These are phyloP conservation scores for Paspalum vaginatum DNA, from an alignment of 176 grass and related monocot genomes.

Conservation along the genomic window DNA sequence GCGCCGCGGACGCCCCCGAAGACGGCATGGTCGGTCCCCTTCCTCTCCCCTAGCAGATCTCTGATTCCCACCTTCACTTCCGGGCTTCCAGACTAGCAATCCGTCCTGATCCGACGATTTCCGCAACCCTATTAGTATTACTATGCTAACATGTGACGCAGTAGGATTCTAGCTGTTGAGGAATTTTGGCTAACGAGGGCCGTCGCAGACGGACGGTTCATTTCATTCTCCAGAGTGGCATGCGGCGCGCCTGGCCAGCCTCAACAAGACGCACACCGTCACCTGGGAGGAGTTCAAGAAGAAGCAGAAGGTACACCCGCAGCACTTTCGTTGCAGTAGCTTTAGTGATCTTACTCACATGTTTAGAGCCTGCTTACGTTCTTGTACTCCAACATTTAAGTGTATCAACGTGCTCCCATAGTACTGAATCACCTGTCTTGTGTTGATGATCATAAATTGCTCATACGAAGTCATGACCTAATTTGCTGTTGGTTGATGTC, in stretches of 20 bases:
- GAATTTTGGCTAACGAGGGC: constrained; percentile 73
- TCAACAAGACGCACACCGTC: constrained; percentile 93
- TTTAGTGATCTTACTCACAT: background rate
- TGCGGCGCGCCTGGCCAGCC: constrained; percentile 98
- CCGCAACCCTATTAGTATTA: background rate
- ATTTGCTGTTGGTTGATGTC: background rate
- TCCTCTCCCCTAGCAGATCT: constrained; percentile 57
- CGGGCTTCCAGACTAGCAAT: background rate
- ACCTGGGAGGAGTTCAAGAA: constrained; percentile 99
- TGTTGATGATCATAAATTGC: background rate
- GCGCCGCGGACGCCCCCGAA: constrained; percentile 63
- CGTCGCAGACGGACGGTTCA: constrained; percentile 99
- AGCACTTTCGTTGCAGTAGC: constrained; percentile 10
- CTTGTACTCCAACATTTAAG: background rate
- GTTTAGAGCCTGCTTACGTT: background rate
- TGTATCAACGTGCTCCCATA: background rate
- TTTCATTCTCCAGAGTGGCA: constrained; percentile 99
- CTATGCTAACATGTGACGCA: background rate
- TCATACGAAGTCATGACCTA: background rate
- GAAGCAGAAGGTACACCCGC: constrained; percentile 86
- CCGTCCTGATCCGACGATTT: background rate
- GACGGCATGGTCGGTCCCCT: constrained; percentile 99
- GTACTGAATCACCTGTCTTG: background rate
- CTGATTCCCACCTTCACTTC: background rate
- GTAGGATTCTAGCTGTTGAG: background rate